Percentiles rank a stretch among this genome's conserved stretches.
Evolutionary conservation across 495 filamentous ascomycete genomes (phyloP).

Genomic region (Darksidea phi): DNA sequence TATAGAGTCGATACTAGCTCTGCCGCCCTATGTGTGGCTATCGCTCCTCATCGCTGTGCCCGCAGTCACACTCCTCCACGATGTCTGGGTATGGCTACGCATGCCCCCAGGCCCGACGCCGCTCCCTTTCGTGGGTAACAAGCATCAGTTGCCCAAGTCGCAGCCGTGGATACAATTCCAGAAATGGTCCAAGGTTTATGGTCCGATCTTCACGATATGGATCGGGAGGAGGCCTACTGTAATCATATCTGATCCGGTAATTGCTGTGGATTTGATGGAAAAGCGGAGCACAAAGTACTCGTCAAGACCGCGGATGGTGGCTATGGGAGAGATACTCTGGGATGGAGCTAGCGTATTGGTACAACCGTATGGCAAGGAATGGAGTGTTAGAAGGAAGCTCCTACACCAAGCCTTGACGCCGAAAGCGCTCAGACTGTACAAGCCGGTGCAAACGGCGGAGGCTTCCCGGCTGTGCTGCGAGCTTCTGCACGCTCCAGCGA

Average conservation of each 20-base stretch:
- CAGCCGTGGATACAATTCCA: slow-evolving; percentile 63
- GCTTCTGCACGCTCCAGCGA: slow-evolving; percentile 38
- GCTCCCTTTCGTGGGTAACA: slow-evolving; percentile 58
- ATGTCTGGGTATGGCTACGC: slow-evolving; percentile 27
- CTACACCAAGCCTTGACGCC: slow-evolving; percentile 48
- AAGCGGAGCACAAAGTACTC: slow-evolving; percentile 55
- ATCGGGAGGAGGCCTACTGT: slow-evolving; percentile 62
- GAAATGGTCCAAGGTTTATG: slow-evolving; percentile 54
- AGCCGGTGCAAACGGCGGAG: slow-evolving; percentile 48
- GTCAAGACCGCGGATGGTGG: slow-evolving; percentile 55
- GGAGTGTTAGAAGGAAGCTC: slow-evolving; percentile 46
- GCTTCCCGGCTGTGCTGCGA: slow-evolving; percentile 41
- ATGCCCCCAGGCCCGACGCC: slow-evolving; percentile 58
- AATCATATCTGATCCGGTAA: slow-evolving; percentile 60
- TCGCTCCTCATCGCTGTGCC: slow-evolving; percentile 26
- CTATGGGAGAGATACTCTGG: slow-evolving; percentile 55
- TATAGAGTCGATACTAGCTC: slow-evolving; percentile 19
- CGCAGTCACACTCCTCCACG: slow-evolving; percentile 24
- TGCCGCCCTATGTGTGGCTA: slow-evolving; percentile 17
- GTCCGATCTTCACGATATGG: slow-evolving; percentile 63
- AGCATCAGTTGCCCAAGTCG: slow-evolving; percentile 51
- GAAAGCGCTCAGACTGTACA: slow-evolving; percentile 51
- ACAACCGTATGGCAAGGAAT: slow-evolving; percentile 51
- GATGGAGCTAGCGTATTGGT: slow-evolving; percentile 52
- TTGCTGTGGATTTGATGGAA: slow-evolving; percentile 59